Evolutionary conservation across 306 rosid genomes (phyloP).

Genomic region (Prunus padus): DNA sequence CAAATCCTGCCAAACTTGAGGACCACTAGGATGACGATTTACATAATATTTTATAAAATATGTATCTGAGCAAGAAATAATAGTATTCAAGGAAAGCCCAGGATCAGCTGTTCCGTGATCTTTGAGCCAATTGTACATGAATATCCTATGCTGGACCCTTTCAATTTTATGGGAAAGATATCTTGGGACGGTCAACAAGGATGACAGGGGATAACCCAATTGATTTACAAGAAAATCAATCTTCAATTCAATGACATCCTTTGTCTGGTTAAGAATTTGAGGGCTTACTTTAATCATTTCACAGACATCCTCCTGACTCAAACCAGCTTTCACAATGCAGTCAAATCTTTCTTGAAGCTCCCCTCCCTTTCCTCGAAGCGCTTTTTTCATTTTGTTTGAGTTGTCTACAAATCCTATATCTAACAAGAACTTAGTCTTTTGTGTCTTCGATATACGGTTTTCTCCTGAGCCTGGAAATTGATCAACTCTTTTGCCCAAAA

Average conservation of each 20-base stretch:
- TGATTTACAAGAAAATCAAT: constrained; percentile 52
- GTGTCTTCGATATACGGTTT: constrained; percentile 20
- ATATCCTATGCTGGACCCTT: constrained; percentile 61
- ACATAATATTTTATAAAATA: constrained; percentile 45
- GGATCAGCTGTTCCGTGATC: constrained; percentile 43
- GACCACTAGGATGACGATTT: constrained; percentile 59
- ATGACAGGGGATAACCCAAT: constrained; percentile 60
- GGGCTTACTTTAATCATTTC: constrained; percentile 55
- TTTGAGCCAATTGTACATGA: constrained; percentile 74
- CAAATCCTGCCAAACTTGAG: constrained; percentile 59
- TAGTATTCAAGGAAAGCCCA: constrained; percentile 56
- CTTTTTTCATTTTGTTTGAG: constrained; percentile 43
- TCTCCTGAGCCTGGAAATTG: constrained; percentile 36
- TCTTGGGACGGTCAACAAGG: constrained; percentile 49
- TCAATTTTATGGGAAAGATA: constrained; percentile 42
- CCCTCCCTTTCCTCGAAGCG: constrained; percentile 62
- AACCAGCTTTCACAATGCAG: constrained; percentile 65
- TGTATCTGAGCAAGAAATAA: constrained; percentile 52
- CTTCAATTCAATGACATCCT: constrained; percentile 47
- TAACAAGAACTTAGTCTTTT: constrained; percentile 58
- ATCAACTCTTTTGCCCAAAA: constrained; percentile 42
- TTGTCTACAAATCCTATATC: constrained; percentile 54
- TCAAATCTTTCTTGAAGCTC: constrained; percentile 82
- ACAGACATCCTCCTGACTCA: constrained; percentile 45
- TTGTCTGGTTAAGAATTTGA: constrained; percentile 65